A percentile compares a stretch with the other conserved stretches of the same genome.
Evolutionary conservation across 179 eudicot species (phyloP).

Genomic region (Sideroxylon spinosum): DNA sequence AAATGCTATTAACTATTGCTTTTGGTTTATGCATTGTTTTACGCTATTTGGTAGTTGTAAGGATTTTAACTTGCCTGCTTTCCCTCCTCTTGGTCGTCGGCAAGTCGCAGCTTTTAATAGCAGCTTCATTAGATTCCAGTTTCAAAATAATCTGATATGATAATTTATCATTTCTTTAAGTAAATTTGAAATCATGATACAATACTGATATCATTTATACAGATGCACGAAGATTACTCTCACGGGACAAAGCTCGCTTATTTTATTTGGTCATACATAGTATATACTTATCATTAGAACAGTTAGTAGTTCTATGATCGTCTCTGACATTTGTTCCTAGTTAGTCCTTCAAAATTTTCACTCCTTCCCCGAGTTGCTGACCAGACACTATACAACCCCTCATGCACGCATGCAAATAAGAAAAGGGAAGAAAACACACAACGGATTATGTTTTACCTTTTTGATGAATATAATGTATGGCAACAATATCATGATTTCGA

Average conservation of each 20-base stretch:
- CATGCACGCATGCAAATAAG: neutral
- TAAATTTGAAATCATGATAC: no score
- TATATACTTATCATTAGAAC: neutral
- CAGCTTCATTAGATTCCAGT: neutral
- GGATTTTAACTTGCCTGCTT: no score
- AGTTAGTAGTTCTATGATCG: neutral
- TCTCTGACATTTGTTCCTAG: neutral
- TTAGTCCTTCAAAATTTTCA: neutral
- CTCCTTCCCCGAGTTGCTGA: neutral
- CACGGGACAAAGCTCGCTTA: no score
- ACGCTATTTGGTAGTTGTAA: neutral
- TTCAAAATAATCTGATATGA: neutral
- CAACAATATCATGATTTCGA: no score
- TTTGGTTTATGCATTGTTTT: neutral
- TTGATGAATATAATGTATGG: neutral
- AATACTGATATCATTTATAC: no score
- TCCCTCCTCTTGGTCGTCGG: neutral
- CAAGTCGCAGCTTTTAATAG: neutral
- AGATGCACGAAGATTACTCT: no score
- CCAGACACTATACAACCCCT: neutral
- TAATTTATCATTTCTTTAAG: neutral
- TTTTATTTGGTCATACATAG: neutral
- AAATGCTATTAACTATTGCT: neutral
- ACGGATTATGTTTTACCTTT: neutral
- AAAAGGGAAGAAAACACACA: neutral